These are phyloP conservation scores for Hericium alpestre DNA, from an alignment of 768 basidiomycete genomes.

Conservation along the genomic window DNA sequence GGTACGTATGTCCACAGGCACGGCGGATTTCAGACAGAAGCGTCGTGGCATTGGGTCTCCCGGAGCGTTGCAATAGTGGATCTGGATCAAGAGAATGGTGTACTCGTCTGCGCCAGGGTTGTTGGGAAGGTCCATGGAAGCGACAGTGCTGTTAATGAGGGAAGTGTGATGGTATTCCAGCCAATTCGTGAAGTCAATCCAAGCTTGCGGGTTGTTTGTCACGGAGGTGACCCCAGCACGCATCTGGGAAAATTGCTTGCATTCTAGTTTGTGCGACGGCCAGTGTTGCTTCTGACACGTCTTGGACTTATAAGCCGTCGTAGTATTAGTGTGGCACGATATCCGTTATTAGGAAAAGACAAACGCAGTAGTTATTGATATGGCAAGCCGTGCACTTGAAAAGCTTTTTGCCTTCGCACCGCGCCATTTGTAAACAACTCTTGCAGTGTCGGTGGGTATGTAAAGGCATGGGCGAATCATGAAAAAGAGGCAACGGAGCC, in stretches of 20 bases:
- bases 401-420: slow-evolving; percentile 2
- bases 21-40: not conserved
- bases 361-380: not conserved
- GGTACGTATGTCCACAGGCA: not conserved
- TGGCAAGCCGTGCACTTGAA: not conserved
- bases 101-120: not conserved
- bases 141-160: not conserved
- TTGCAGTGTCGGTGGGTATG: slow-evolving; percentile 2
- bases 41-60: not conserved
- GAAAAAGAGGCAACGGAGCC: not conserved
- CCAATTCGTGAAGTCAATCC: not conserved
- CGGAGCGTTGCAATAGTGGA: not conserved
- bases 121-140: not conserved
- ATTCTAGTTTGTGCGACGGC: not conserved
- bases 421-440: slow-evolving; percentile 1
- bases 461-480: not conserved
- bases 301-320: not conserved
- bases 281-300: not conserved
- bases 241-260: not conserved
- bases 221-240: not conserved
- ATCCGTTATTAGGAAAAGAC: not conserved
- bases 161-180: slow-evolving; percentile 1
- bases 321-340: not conserved
- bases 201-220: not conserved
- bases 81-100: not conserved